Evolutionary conservation across 805 yeast species (phyloP), one percentile per base, ranked within the genome.

Genomic region (Metschnikowia dekortorum): DNA sequence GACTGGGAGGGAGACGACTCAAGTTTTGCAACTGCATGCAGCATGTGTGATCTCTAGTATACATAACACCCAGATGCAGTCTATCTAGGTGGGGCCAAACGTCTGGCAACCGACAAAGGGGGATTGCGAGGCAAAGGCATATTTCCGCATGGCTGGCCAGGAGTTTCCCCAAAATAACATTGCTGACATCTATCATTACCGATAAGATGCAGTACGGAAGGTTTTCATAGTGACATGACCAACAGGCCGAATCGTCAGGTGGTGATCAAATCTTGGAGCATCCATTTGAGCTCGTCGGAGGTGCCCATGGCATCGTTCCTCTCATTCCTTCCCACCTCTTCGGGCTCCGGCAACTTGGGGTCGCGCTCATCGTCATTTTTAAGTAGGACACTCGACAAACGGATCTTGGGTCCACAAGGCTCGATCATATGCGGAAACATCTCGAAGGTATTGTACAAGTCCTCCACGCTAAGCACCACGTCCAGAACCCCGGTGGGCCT

Each of bases 281-380:
- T 69, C 87, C 89, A 82, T 56, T 82, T 80, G 54, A 87, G 68
- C 61, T 87, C 95, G 49, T 84, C 86, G 34, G 81, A 78, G 0
- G 83, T 74, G 6, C 87, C 87, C 42, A 76, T 67, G 14, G 40
- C 8, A 8, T 43, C 46, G 9, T 26, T 34, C 31, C 8, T 39
- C 6, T 43, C 30, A 9, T n/a, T 9, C 30, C 30, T 11, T 8
- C 28, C 40, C 10, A 18, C 26, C 8, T 44, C 40, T 3, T 44
- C 40, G 8, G 16, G 8, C 13, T 28, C 29, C 3, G 74, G 74
- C 41, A 71, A 53, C 10, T 52, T 60, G 51, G 67, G 68, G 45
- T 64, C 68, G 26, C 57, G 46, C 18, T 41, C 48, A 54, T 69
- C 87, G 60, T 85, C 91, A 63, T 85, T 85, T 34, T 75, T 69